Base-by-base conservation (phyloP, 2,329 filamentous ascomycete species). In the Boeremia exigua region DNA sequence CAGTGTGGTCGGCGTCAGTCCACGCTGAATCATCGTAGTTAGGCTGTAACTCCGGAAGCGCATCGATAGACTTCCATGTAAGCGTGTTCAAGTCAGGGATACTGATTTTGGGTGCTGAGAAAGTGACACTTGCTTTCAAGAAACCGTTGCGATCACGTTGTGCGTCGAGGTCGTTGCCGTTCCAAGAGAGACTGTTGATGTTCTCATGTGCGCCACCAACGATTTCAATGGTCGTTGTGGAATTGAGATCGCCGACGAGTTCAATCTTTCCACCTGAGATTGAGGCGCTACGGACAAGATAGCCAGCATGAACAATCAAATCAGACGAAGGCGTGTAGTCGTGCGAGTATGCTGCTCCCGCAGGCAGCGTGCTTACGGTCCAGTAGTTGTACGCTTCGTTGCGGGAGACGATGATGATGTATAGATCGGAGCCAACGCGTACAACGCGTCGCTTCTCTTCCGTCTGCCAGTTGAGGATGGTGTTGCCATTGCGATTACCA, bases 221-320 rank as follows among this genome's bases (percentile, higher is more conserved):
- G n/a, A 92, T 78, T 60, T 91, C 88, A 11, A 93, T 72, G 0
- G 82, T 67, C 0, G 86, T 86, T 0, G 88, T 90, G 0, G 79
- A 73, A 61, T 92, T 92, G 61, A 92, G 82, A 64, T 93, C 90
- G 2, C 87, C 89, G 3, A 82, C 82, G 2, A 93, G 71, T n/a
- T 82, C 77, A 6, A 93, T 78, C 4, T 80, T 80, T 9, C 75
- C 77, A 1, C 80, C 82, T 3, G 82, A 62, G 1, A 87, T 68
- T 1, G 79, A 78, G 0, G 86, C 86, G 0, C 80, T 84, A 4
- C 88, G 82, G 17, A 89, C 65, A 0, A 90, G 79, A 63, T 90
- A 88, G 2, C 84, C 83, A 0, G 81, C 86, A 48, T 85, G 83
- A 36, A 87, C 72, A 42, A 90, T 84, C 10, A 88, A 51, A 27